Evolutionary conservation across 2,329 filamentous ascomycete species (phyloP), one percentile per base, ranked within the genome.

Genomic region (Colletotrichum viniferum): DNA sequence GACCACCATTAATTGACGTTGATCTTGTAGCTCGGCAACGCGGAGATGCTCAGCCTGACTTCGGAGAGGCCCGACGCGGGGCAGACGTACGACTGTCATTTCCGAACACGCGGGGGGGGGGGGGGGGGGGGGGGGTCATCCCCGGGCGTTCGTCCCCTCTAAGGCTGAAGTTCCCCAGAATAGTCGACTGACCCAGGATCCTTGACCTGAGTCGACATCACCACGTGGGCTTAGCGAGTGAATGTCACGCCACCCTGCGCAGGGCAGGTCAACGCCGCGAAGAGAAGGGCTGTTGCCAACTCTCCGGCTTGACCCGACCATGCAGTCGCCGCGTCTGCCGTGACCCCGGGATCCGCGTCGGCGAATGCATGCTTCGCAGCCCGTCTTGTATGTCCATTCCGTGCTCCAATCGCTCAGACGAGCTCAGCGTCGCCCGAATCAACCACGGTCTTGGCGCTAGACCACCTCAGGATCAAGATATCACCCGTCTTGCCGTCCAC

Each of bases 391-490:
- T 62, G 32, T 32, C 32, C 16, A 34, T 36, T 24, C 18, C 34
- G 24, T 8, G 21, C 5, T 16, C 21, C 61, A 9, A 63, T 2
- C 34, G 55, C 61, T 90, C 86, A 92, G 28, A 92, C 89, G 75
- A 92, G 84, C 82, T 92, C 92, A 26, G 91, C 90, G 68, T 88
- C 86, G 1, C 89, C 90, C 9, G 84, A 83, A 24, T 91, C 87
- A 10, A 93, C 88, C 63, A 92, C 81, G 5, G 82, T 80, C 83
- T 92, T 95, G 2, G 95, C 91, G 82, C 96, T 95, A 16, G 94
- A 94, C 90, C 93, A 94, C 77, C 93, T 85, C 36, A 96, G 88
- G 77, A 94, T 92, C 81, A 94, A 87, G 32, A 95, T 88, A 84
- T 95, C 89, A 67, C 92, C 90, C 82, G 91, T 86, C 84, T 86